Evolutionary conservation across 139 green algal species (phyloP), one percentile per base, ranked within the genome.

Genomic region (Chlorella sp.): DNA sequence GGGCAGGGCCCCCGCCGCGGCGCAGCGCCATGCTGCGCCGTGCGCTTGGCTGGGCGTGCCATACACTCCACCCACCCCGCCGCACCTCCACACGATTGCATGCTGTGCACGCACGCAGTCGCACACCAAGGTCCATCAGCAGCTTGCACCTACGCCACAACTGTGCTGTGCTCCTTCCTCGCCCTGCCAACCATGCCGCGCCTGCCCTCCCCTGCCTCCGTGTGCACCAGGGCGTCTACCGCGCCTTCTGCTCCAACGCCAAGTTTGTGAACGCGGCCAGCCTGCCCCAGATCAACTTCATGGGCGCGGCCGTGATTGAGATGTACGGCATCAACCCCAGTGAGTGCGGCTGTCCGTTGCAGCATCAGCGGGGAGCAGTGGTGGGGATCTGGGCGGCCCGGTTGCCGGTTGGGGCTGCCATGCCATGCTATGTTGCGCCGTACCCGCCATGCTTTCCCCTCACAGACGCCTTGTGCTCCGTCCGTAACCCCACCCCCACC

Each of bases 261-360:
- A 98, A 98, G 89, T 99, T 99, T 84, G 90, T 98, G 51, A 96
- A 85, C 54, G 81, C 93, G 1, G 90, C 90, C 73, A 92, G 83
- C 43, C 83, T 89, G 38, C 92, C 95, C 1, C 87, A 95, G 77
- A 93, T 99, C 60, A 83, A 87, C 65, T 98, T 99, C 89, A 96
- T 99, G 95, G 85, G 82, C 36, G 92, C 90, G 36, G 96, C 93
- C 65, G 82, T 97, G 56, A 91, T 97, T 41, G 96, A 99, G 91
- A 82, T 98, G 76, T 95, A 92, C 85, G 89, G 91, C 76, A 82
- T 98, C 73, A 90, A 98, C 85, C 34, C 85, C 60, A 67, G 75
- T 44, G 72, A 60, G 80, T 32, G 51, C n/a, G n/a, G n/a, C n/a
- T n/a, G n/a, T n/a, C n/a, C n/a, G n/a, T n/a, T n/a, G n/a, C n/a